These are phyloP conservation scores for Pythium chondricola DNA, from an alignment of 352 stramenopile species.

Conservation along the genomic window DNA sequence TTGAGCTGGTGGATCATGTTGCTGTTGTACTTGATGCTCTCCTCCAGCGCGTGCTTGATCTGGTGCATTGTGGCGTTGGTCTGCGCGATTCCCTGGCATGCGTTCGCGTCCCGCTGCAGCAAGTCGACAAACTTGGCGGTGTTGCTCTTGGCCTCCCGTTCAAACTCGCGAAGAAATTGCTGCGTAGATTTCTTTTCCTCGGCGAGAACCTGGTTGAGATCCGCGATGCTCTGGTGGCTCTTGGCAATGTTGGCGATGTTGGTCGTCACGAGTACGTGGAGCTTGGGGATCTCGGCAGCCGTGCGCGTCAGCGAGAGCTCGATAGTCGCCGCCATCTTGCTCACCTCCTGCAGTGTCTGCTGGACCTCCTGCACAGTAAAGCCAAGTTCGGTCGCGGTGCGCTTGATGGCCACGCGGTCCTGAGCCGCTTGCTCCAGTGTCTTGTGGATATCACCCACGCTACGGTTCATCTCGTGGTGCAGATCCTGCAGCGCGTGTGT, in stretches of 20 bases:
- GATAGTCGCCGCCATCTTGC: conserved; percentile 31
- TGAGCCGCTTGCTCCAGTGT: conserved; percentile 25
- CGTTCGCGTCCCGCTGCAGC: conserved; percentile 20
- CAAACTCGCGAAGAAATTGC: conserved; percentile 18
- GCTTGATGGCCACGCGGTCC: conserved; percentile 38
- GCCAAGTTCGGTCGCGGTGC: conserved; percentile 22
- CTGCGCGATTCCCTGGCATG: conserved; percentile 24
- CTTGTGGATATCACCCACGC: conserved; percentile 21
- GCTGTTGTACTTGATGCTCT: conserved; percentile 37
- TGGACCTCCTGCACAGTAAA: conserved; percentile 43
- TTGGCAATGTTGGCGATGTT: conserved; percentile 38
- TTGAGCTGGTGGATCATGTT: conserved; percentile 67
- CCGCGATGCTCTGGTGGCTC: conserved; percentile 30
- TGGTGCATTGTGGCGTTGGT: conserved; percentile 20
- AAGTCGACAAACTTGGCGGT: conserved; percentile 22
- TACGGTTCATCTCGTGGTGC: conserved; percentile 33
- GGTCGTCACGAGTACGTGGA: conserved; percentile 31
- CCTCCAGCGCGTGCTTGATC: conserved; percentile 30
- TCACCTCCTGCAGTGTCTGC: conserved; percentile 39
- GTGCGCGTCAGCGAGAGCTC: conserved; percentile 35
- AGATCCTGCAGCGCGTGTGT: conserved; percentile 32
- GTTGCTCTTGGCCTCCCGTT: conserved; percentile 26
- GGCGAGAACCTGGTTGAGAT: conserved; percentile 26
- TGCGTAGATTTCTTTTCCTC: conserved; percentile 24
- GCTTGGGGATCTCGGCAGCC: conserved; percentile 42